Conservation (phyloP, 2,329 filamentous ascomycete species). For the Ramichloridium luteum region DNA sequence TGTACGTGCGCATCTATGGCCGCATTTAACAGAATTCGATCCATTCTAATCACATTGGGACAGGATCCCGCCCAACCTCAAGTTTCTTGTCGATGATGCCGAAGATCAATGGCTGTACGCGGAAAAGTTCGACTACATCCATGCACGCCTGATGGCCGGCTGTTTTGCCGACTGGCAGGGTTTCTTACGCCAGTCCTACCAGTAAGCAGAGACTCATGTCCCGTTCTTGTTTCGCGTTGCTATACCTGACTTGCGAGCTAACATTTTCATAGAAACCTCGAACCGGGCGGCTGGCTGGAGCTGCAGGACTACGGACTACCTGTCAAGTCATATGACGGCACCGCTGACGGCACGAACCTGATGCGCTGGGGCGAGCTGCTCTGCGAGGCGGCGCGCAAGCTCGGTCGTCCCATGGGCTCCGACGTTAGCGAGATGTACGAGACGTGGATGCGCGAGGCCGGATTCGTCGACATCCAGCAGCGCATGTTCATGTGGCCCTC, state of each 20-base stretch:
- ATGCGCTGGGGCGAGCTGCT: constrained; percentile 25
- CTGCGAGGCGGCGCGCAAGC: constrained; percentile 26
- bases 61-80: constrained; percentile 47
- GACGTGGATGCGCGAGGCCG: constrained; percentile 28
- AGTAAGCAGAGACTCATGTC: constrained; percentile 19
- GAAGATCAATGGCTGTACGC: constrained; percentile 47
- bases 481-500: constrained; percentile 30
- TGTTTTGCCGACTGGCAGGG: constrained; percentile 42
- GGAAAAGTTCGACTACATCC: constrained; percentile 45
- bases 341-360: constrained; percentile 23
- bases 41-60: not conserved
- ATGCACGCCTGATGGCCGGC: constrained; percentile 39
- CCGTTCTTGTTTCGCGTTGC: not conserved
- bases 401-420: constrained; percentile 31
- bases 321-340: constrained; percentile 28
- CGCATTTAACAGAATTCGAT: no score
- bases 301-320: constrained; percentile 36
- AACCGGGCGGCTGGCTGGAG: constrained; percentile 41
- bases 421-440: constrained; percentile 29
- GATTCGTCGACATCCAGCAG: constrained; percentile 34
- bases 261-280: constrained; percentile 27
- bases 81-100: constrained; percentile 51
- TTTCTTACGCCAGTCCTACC: constrained; percentile 38
- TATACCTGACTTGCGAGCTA: constrained; percentile 3
- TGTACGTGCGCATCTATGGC: constrained; percentile 24